A percentile compares a stretch with the other conserved stretches of the same genome.
phyloP scores from a whole-genome alignment of 352 stramenopile species.

The Pythium coloratum region DNA sequence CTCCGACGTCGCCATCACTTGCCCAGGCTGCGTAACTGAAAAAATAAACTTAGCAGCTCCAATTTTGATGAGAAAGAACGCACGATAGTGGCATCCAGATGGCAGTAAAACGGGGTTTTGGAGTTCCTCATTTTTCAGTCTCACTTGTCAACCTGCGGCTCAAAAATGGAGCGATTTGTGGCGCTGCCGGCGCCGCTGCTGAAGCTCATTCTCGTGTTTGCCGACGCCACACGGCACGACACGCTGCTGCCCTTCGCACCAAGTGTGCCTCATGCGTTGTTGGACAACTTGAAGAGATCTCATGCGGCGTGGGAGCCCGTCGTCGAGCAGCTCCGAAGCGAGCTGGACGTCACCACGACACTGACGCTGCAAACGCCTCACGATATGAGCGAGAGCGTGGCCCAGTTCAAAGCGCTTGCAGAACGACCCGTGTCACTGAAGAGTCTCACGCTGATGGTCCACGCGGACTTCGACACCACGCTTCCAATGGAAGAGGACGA shows the following conservation, averaged over 20 bases:
- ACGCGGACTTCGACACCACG: not conserved
- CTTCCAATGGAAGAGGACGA: not conserved
- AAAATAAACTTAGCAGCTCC: not conserved
- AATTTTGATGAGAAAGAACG: not conserved
- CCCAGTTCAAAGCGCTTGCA: not conserved
- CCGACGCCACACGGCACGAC: not conserved
- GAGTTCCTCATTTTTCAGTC: not conserved
- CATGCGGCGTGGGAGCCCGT: not conserved
- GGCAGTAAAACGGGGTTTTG: not conserved
- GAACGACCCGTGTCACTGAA: not conserved
- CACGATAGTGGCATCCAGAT: not conserved
- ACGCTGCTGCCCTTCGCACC: not conserved
- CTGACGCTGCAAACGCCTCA: not conserved
- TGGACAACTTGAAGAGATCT: not conserved
- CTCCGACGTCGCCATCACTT: not conserved
- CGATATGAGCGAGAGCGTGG: not conserved
- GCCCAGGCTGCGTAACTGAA: not conserved
- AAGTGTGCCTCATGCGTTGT: not conserved
- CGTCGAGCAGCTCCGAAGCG: not conserved
- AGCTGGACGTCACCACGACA: not conserved
- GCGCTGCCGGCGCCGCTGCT: not conserved
- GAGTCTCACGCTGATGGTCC: not conserved
- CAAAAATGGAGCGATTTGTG: not conserved
- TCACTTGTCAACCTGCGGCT: not conserved
- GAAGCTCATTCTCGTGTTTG: conserved; percentile 4